Base-by-base conservation (phyloP, 345 rosid species). In the Pistacia atlantica region DNA sequence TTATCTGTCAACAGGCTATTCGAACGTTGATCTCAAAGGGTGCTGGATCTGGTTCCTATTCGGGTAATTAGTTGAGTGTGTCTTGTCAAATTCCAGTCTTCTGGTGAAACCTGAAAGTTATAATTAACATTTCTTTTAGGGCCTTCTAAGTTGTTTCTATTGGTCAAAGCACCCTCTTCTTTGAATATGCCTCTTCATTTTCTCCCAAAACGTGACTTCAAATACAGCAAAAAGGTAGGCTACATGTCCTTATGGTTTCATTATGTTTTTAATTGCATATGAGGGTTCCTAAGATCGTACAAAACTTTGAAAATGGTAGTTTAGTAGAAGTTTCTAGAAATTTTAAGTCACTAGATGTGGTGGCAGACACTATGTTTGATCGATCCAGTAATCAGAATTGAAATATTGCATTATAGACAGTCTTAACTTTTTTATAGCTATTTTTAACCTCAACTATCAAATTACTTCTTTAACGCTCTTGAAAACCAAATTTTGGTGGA, bases 141-240 rank as follows among this genome's bases (percentile, higher is more conserved):
- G 77, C 88, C 91, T 57, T 85, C 84, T 71, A 92, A 86, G 84
- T 81, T 96, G 88, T 93, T 96, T 79, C 78, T 96, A 56, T 76
- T 96, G 89, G 87, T 89, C 73, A 87, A 89, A 83, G 99, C 96
- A 77, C 96, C 93, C 46, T 69, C 93, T 67, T 84, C 95, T 77
- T 77, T 90, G 73, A 89, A 85, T 80, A 84, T 89, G 57, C 94
- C 98, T 25, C 80, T 80, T 72, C 93, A 93, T 90, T 96, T 92
- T 87, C 93, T 93, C 81, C 99, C 97, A 49, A 96, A 93, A 86
- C 97, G 93, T 65, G 99, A 91, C 73, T 93, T 96, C 87, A 93
- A 79, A 88, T 89, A 79, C 84, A 90, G 82, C 87, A 92, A 85
- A 84, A 93, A 93, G 97, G 99, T 93, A 18, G 28, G 31, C 49